Evolutionary conservation across 805 yeast species (phyloP).

Genomic region (Maudiozyma saulgeensis): DNA sequence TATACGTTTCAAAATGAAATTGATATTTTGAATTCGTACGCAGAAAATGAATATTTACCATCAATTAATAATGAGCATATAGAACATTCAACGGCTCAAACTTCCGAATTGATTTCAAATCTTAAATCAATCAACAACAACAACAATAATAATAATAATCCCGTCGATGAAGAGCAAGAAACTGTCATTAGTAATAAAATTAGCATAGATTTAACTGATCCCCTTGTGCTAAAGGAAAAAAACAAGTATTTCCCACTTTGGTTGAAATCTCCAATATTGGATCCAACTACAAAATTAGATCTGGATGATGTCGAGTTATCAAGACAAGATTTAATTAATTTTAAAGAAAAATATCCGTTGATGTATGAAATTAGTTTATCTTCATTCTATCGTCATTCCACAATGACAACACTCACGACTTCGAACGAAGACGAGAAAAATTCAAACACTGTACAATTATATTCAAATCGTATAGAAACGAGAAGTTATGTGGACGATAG

Average conservation of each 20-base stretch:
- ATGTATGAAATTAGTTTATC: slow-evolving; percentile 21
- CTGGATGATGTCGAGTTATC: slow-evolving; percentile 5
- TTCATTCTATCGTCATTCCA: slow-evolving; percentile 2
- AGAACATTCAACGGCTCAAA: background rate
- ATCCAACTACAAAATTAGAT: slow-evolving; percentile 7
- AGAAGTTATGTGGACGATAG: slow-evolving; percentile 16
- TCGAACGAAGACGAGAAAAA: background rate
- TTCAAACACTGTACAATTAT: slow-evolving; percentile 21
- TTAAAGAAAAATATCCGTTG: slow-evolving; percentile 20
- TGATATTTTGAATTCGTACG: slow-evolving; percentile 27
- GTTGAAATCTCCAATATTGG: slow-evolving; percentile 16
- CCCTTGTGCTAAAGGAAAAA: slow-evolving; percentile 23
- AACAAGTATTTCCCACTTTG: slow-evolving; percentile 34
- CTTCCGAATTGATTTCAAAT: slow-evolving; percentile 1
- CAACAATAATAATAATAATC: too few species aligned
- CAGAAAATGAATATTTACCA: slow-evolving; percentile 29
- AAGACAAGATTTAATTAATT: slow-evolving; percentile 4
- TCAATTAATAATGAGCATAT: slow-evolving; percentile 13
- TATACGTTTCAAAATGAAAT: slow-evolving; percentile 30
- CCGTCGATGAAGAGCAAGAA: background rate
- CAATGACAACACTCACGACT: background rate
- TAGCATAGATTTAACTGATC: slow-evolving; percentile 7
- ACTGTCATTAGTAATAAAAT: background rate
- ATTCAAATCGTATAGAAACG: slow-evolving; percentile 24
- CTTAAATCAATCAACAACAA: background rate